Percentiles rank a stretch among this genome's conserved stretches.
phyloP scores from a whole-genome alignment of 2,329 filamentous ascomycete genomes.

The Aureobasidium pullulans region DNA sequence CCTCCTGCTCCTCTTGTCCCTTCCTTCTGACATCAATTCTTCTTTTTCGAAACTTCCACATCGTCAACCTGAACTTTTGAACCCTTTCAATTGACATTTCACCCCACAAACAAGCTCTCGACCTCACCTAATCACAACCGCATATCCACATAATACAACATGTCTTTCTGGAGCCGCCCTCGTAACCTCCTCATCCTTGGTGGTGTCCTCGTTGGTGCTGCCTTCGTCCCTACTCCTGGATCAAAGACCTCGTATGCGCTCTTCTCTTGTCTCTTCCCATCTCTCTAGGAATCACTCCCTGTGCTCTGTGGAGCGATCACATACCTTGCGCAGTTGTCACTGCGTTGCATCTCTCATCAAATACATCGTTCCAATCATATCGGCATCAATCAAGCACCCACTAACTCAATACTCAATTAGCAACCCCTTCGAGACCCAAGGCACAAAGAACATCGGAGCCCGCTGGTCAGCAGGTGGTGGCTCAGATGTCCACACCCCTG shows the following conservation, averaged over 20 bases:
- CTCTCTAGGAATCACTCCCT: not conserved
- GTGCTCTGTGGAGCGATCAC: too few species aligned
- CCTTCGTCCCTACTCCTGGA: conserved; percentile 19
- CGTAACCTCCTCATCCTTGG: conserved; percentile 26
- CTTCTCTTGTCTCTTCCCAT: not conserved
- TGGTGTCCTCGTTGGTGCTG: conserved; percentile 20
- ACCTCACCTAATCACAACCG: not conserved
- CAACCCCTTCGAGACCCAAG: conserved; percentile 28
- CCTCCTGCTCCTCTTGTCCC: not conserved
- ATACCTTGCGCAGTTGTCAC: too few species aligned
- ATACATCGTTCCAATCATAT: not conserved
- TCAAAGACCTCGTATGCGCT: conserved; percentile 9
- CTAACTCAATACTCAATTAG: conserved; percentile 5
- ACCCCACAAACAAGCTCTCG: not conserved
- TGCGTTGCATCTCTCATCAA: too few species aligned
- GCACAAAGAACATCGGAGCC: conserved; percentile 28
- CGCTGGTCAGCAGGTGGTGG: conserved; percentile 29
- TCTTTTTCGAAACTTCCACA: not conserved
- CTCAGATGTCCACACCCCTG: conserved; percentile 27
- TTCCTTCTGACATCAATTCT: not conserved
- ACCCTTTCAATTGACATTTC: not conserved
- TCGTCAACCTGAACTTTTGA: not conserved
- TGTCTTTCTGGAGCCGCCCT: conserved; percentile 21
- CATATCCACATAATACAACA: not conserved
- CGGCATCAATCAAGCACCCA: not conserved